Base-by-base conservation (phyloP, 2,329 filamentous ascomycete species). In the Penicillium sp. region DNA sequence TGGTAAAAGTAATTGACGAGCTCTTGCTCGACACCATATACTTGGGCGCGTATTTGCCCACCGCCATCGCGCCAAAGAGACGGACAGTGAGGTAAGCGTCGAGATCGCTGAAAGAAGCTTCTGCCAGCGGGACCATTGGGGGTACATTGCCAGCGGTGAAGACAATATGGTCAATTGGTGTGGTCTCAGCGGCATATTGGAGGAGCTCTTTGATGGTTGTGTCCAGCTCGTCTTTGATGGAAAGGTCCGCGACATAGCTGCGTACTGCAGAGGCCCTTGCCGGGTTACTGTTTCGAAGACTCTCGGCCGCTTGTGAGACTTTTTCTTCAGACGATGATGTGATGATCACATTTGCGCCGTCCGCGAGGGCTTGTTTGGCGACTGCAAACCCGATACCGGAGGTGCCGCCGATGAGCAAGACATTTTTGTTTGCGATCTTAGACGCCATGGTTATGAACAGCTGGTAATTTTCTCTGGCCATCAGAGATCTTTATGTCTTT, bases 351-450 rank as follows among this genome's bases (percentile, higher is more conserved):
- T 69, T 71, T 40, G 82, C 83, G 36, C 84, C 85, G 58, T 82
- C 75, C 54, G 83, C 82, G 43, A 88, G 69, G 14, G 79, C 75
- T 2, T 81, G 83, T 76, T 87, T 82, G 53, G 87, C 86, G 11
- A 87, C 83, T 55, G 76, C 80, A 62, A 81, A 85, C 35, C 87
- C 87, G 41, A 90, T 86, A 53, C 87, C 87, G 16, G 83, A 81
- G 2, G 84, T 83, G 41, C 86, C 88, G 46, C 87, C 87, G 49
- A 89, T 79, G 67, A 90, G 74, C 41, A 90, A 82, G 51, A 82
- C 67, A 22, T 68, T 68, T 16, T 70, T 70, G 55, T 74, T 65
- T 18, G 27, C 37, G 31, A 61, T 56, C 47, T 27, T 56, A 36
- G 46, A 49, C n/a, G 10, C n/a, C 46, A 49, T 49, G 10, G 33